phyloP scores from a whole-genome alignment of 2,329 filamentous ascomycete species.

The Cladophialophora psammophila region DNA sequence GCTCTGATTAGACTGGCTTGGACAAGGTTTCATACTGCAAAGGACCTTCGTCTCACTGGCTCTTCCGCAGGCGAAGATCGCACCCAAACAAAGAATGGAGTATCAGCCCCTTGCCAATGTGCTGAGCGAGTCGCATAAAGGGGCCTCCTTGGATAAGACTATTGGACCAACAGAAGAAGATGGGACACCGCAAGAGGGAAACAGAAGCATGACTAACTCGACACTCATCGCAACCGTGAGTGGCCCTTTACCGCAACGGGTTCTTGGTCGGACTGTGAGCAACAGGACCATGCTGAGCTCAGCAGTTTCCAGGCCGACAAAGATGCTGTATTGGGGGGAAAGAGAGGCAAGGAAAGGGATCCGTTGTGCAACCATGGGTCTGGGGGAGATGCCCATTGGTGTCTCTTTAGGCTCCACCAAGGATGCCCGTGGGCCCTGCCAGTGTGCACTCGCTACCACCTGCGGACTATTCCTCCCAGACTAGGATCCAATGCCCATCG shows the following conservation, averaged over 20 bases:
- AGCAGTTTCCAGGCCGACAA: conserved; percentile 13
- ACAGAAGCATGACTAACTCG: conserved; percentile 15
- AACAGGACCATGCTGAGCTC: conserved; percentile 13
- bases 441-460: not conserved
- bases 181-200: not conserved
- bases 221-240: conserved; percentile 1
- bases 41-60: not conserved
- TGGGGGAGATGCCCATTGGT: conserved; percentile 12
- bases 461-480: not conserved
- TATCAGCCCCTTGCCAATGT: not conserved
- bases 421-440: not conserved
- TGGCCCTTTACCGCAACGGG: conserved; percentile 15
- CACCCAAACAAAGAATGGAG: not conserved
- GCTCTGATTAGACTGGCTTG: not conserved
- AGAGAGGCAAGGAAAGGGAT: not conserved
- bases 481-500: not conserved
- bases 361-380: not conserved
- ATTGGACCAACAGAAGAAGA: conserved; percentile 15
- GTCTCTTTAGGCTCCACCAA: not conserved
- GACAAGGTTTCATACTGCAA: not conserved
- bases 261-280: not conserved
- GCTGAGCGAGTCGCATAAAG: conserved; percentile 26
- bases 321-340: not conserved
- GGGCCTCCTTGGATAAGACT: not conserved
- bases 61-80: not conserved